Base-by-base conservation (phyloP, 441 rosid genomes). In the Bruguiera hainesii region DNA sequence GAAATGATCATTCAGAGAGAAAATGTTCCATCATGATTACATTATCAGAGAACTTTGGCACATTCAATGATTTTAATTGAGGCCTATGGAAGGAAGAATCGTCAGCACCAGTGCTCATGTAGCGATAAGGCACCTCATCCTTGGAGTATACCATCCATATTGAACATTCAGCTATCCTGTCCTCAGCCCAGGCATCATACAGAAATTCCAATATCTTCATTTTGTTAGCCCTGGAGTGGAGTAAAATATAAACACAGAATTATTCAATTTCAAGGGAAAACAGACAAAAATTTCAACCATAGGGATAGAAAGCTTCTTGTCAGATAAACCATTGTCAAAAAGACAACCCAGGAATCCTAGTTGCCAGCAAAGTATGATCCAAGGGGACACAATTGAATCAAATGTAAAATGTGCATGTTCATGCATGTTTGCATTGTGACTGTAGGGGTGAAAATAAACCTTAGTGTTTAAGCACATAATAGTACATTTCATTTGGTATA, bases 121-220 rank as follows among this genome's bases (percentile, higher is more conserved):
- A 95, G 78, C 81, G 93, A 79, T 83, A 93, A 39, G 98, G 96
- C 95, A 95, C 87, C 77, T 92, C 96, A 71, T 89, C 96, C 73
- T 87, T 95, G 3, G 97, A 84, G 76, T 88, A 85, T 61, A 89
- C 93, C 94, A 89, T 89, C 99, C 99, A 91, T 80, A 89, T 91
- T 20, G 99, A 94, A 98, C 99, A 94, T 80, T 91, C 98, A 64
- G 91, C 90, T 79, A 84, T 87, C 35, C 97, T 88, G 70, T 95
- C 96, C 77, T 68, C 79, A 31, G 87, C 81, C 99, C 99, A 95
- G 68, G 66, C 77, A 64, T 87, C 85, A 62, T 75, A 76, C 60
- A 95, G 83, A 81, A 79, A 81, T 51, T 85, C 86, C 68, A 95
- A 60, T 79, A 94, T 79, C 71, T 77, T 83, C 61, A 56, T 82